Base-by-base conservation (phyloP, 179 eudicot species). In the Gypsophila paniculata region DNA sequence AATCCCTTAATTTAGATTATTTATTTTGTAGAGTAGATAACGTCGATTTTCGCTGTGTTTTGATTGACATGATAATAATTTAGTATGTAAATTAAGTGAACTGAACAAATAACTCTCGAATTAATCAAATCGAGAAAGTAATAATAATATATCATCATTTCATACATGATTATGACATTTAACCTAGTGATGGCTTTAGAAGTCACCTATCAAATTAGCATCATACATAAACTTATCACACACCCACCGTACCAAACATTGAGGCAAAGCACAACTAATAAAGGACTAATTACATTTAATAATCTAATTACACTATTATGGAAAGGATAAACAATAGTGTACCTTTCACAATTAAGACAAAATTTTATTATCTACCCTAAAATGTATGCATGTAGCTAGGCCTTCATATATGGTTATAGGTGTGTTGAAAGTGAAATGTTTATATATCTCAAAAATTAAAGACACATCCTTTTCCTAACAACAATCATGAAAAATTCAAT, bases 381-480 rank as follows among this genome's bases (percentile, higher is more conserved):
- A 54, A 54, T 54, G 46, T 42, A 42, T 6, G 46, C 6, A 42
- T 42, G 46, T 42, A 53, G 1, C 3, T 51, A 51, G 58, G 22
- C 58, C 21, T 53, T 19, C 21, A 53, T 17, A 53, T 42, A n/a
- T 52, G 10, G 34, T 29, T 29, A 29, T 29, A 1, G 34, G 34
- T 29, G 54, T 51, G 11, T 51, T 51, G 54, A 51, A 13, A 51
- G 4, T 13, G 18, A 51, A 15, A 51, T 15, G 34, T 53, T 6
- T 18, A 18, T 18, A 19, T 17, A n/a, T 54, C 23, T 54, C 10
- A 54, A 54, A 54, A 54, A 54, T 11, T 34, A 38, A 62, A 36
- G 25, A 62, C 46, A n/a, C 48, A 62, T 62, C 67, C 15, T 19
- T 65, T 65, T 65, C 69, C 5, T n/a, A 62, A 62, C 46, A 62